phyloP scores from a whole-genome alignment of 2,329 filamentous ascomycete genomes.

The Aspergillus sp. region DNA sequence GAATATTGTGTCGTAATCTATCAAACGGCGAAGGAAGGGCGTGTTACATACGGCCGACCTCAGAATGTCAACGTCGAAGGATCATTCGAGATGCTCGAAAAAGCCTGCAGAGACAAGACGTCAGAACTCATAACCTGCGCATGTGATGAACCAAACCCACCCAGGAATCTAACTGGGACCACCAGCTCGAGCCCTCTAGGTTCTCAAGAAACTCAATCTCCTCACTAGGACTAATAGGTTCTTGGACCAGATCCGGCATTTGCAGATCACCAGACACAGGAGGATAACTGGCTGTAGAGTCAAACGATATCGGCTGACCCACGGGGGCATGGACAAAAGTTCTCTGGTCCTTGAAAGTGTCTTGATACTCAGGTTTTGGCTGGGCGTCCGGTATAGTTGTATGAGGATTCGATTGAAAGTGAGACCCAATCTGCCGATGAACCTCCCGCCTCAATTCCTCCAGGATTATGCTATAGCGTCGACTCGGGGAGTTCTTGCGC shows the following conservation, averaged over 20 bases:
- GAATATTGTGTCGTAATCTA: background rate
- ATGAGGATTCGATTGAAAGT: constrained; percentile 1
- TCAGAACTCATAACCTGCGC: constrained; percentile 1
- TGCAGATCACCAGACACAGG: constrained; percentile 12
- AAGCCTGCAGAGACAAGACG: constrained; percentile 17
- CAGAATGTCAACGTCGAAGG: constrained; percentile 17
- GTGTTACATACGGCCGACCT: background rate
- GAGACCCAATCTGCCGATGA: constrained; percentile 22
- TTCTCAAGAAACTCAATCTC: constrained; percentile 23
- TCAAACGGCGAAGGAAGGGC: background rate
- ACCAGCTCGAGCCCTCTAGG: constrained; percentile 30
- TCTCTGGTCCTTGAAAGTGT: constrained; percentile 3
- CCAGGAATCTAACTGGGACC: constrained; percentile 32
- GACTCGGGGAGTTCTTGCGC: constrained; percentile 38
- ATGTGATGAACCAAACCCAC: constrained; percentile 12
- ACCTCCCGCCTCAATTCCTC: constrained; percentile 38
- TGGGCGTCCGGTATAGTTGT: constrained; percentile 1
- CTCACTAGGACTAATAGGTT: constrained; percentile 12
- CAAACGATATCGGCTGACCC: constrained; percentile 6
- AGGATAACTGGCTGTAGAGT: constrained; percentile 9
- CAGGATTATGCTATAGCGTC: constrained; percentile 41
- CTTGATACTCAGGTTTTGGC: constrained; percentile 1
- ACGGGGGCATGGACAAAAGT: background rate
- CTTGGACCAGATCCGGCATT: constrained; percentile 10
- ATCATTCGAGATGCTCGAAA: constrained; percentile 24